These are phyloP conservation scores for Linum tenue DNA, from an alignment of 345 rosid species.

Conservation along the genomic window DNA sequence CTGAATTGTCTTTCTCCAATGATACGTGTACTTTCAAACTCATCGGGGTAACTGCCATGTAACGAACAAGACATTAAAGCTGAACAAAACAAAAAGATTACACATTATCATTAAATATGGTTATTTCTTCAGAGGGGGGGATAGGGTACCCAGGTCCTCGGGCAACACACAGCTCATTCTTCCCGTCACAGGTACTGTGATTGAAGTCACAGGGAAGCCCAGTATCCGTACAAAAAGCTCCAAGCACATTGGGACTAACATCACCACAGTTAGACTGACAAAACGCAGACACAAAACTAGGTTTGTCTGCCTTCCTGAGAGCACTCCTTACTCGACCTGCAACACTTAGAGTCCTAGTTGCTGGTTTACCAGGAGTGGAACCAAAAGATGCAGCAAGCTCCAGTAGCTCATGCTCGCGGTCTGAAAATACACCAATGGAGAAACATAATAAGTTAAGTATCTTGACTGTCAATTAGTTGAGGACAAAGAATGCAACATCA, in stretches of 20 bases:
- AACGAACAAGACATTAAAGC: constrained; percentile 11
- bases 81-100: constrained; percentile 3
- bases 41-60: constrained; percentile 72
- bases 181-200: constrained; percentile 94
- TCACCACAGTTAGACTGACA: constrained; percentile 97
- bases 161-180: constrained; percentile 85
- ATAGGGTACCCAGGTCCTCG: constrained; percentile 88
- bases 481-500: background rate
- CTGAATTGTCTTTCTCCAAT: constrained; percentile 89
- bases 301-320: constrained; percentile 71
- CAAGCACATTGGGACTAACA: constrained; percentile 95
- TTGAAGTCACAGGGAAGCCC: constrained; percentile 96
- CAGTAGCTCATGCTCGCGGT: constrained; percentile 65
- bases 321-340: constrained; percentile 71
- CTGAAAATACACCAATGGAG: constrained; percentile 11
- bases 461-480: background rate
- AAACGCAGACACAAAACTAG: constrained; percentile 90
- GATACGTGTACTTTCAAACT: constrained; percentile 88
- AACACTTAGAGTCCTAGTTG: constrained; percentile 52
- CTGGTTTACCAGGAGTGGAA: constrained; percentile 64
- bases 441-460: background rate
- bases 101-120: background rate
- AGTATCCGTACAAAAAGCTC: constrained; percentile 83
- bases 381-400: constrained; percentile 88
- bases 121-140: background rate